These are phyloP conservation scores for Rhizopogon roseolus DNA, from an alignment of 768 basidiomycete genomes.

Conservation along the genomic window DNA sequence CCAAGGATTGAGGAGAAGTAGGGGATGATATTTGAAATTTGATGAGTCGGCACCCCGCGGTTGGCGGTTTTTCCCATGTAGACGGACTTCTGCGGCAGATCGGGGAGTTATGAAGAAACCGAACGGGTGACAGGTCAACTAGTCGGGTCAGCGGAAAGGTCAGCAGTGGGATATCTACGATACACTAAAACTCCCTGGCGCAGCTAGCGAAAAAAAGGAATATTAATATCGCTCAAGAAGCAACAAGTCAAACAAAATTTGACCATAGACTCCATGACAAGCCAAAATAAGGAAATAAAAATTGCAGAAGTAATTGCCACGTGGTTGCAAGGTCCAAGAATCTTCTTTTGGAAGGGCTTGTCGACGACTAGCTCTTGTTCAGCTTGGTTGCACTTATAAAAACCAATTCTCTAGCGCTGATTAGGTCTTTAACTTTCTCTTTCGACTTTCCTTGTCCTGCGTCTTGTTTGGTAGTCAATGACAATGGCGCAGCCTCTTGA, in stretches of 20 bases:
- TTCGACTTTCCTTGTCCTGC: background rate
- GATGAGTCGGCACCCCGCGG: background rate
- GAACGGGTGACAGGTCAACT: background rate
- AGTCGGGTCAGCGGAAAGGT: background rate
- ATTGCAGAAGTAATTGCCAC: too few relatives aligned
- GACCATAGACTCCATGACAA: too few relatives aligned
- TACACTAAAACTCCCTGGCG: too few relatives aligned
- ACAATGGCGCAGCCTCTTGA: slow-evolving; percentile 25
- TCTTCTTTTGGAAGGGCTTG: slow-evolving; percentile 24
- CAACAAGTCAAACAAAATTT: background rate
- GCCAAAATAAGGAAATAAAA: background rate
- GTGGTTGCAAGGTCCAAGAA: background rate
- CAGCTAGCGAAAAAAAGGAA: too few relatives aligned
- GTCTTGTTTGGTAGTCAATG: background rate
- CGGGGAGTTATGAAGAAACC: background rate
- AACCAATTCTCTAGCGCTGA: slow-evolving; percentile 7
- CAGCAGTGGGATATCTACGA: background rate
- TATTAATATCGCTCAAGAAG: background rate
- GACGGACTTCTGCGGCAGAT: background rate
- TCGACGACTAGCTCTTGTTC: slow-evolving; percentile 10
- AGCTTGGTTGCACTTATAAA: slow-evolving; percentile 8
- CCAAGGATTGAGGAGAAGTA: background rate
- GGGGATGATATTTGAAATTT: too few relatives aligned
- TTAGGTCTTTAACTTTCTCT: slow-evolving; percentile 13
- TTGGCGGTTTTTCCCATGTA: background rate